phyloP scores from a whole-genome alignment of 2,329 filamentous ascomycete genomes.

The Aspergillus hortae region DNA sequence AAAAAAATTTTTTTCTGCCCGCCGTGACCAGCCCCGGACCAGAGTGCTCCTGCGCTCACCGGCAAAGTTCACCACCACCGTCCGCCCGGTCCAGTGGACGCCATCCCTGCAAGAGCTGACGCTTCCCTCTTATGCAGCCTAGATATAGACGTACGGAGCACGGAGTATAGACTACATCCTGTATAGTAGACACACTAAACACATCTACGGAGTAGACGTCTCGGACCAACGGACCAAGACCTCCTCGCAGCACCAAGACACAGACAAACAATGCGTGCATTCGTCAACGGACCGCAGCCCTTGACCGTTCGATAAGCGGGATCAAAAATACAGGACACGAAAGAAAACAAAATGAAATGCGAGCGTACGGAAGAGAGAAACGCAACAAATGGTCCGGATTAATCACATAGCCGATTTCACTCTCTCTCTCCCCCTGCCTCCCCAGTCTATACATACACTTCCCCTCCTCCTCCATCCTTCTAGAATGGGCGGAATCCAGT shows the following conservation, averaged over 20 bases:
- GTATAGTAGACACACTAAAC: too few relatives aligned
- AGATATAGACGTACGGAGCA: too few relatives aligned
- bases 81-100: not conserved
- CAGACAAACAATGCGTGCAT: too few relatives aligned
- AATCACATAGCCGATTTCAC: too few relatives aligned
- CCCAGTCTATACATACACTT: constrained; percentile 30
- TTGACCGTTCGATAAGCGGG: constrained; percentile 1
- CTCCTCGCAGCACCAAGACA: not conserved
- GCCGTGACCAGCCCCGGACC: not conserved
- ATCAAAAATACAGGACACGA: constrained; percentile 1
- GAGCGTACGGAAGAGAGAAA: constrained; percentile 1
- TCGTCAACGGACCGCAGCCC: constrained; percentile 4
- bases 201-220: not conserved
- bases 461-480: constrained; percentile 15
- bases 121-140: too few relatives aligned
- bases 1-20: too few relatives aligned
- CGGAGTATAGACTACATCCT: too few relatives aligned
- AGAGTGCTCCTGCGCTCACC: not conserved
- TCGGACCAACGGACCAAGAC: constrained; percentile 1
- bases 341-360: constrained; percentile 12
- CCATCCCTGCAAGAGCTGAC: not conserved
- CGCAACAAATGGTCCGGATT: too few relatives aligned
- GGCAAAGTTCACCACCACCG: not conserved
- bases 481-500: constrained; percentile 68
- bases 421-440: too few relatives aligned